Evolutionary conservation across 2,329 filamentous ascomycete genomes (phyloP).

Genomic region (Cladosporium phlei): DNA sequence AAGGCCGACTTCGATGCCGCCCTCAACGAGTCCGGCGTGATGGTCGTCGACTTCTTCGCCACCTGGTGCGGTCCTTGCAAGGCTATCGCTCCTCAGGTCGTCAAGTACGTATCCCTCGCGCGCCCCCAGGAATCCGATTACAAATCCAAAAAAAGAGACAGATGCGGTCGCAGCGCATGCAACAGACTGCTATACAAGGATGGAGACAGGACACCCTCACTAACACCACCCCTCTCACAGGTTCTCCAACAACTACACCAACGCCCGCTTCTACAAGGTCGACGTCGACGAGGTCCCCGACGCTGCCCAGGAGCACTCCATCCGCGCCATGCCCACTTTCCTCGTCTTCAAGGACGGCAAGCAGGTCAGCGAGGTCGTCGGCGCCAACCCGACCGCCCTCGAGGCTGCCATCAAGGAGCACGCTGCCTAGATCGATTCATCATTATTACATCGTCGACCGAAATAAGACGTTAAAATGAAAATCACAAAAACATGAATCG

Average conservation of each 20-base stretch:
- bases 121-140: conserved; percentile 3
- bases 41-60: conserved; percentile 83
- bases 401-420: conserved; percentile 46
- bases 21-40: conserved; percentile 51
- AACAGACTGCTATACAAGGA: neutral
- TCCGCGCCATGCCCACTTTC: conserved; percentile 94
- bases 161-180: neutral
- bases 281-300: conserved; percentile 80
- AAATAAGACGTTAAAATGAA: too few species aligned
- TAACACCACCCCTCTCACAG: conserved; percentile 35
- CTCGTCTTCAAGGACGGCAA: conserved; percentile 74
- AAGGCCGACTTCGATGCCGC: conserved; percentile 56
- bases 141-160: conserved; percentile 4
- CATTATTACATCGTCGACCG: too few species aligned
- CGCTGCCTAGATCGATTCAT: too few species aligned
- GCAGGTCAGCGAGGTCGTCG: conserved; percentile 68
- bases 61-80: conserved; percentile 96
- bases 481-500: too few species aligned
- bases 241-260: conserved; percentile 55
- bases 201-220: neutral
- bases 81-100: conserved; percentile 72
- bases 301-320: conserved; percentile 68
- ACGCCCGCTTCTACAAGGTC: conserved; percentile 76
- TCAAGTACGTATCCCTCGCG: conserved; percentile 40
- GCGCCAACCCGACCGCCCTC: conserved; percentile 72